Evolutionary conservation across 2,329 filamentous ascomycete species (phyloP).

Genomic region (Cercospora sesami): DNA sequence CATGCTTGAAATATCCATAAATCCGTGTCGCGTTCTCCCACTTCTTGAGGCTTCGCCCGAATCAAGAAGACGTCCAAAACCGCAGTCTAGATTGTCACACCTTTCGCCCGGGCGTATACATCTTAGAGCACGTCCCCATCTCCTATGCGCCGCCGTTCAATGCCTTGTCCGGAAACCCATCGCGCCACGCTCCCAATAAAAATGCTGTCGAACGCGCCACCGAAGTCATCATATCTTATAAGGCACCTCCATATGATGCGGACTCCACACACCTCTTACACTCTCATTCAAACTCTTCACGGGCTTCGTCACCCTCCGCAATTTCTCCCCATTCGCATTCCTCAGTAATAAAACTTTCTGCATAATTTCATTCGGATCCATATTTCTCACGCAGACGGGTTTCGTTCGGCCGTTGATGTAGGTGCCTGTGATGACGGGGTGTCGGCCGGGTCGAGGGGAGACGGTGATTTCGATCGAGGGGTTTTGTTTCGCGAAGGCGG

Average conservation of each 20-base stretch:
- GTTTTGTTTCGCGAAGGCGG: slow-evolving; percentile 75
- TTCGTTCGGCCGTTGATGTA: slow-evolving; percentile 91
- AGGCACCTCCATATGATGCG: slow-evolving; percentile 57
- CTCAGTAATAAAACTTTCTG: slow-evolving; percentile 74
- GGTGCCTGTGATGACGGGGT: slow-evolving; percentile 83
- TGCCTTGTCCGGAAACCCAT: neutral
- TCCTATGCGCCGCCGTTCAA: neutral
- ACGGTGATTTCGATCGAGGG: slow-evolving; percentile 89
- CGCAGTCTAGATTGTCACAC: neutral
- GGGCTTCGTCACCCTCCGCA: slow-evolving; percentile 60
- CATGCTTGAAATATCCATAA: too few relatives aligned
- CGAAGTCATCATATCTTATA: slow-evolving; percentile 47
- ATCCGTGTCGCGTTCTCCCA: neutral
- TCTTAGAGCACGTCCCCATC: neutral
- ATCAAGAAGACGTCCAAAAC: neutral
- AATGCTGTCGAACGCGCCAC: neutral
- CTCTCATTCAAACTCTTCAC: slow-evolving; percentile 64
- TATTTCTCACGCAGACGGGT: slow-evolving; percentile 82
- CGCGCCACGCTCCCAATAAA: neutral
- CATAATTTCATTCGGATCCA: slow-evolving; percentile 76
- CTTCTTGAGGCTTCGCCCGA: neutral
- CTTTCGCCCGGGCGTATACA: neutral
- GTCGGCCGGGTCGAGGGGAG: slow-evolving; percentile 83
- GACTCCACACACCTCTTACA: slow-evolving; percentile 65
- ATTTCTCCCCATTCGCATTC: slow-evolving; percentile 73